A percentile compares a stretch with the other conserved stretches of the same genome.
Evolutionary conservation across 257 asterid species (phyloP).

Genomic region (Jacaranda mimosifolia): DNA sequence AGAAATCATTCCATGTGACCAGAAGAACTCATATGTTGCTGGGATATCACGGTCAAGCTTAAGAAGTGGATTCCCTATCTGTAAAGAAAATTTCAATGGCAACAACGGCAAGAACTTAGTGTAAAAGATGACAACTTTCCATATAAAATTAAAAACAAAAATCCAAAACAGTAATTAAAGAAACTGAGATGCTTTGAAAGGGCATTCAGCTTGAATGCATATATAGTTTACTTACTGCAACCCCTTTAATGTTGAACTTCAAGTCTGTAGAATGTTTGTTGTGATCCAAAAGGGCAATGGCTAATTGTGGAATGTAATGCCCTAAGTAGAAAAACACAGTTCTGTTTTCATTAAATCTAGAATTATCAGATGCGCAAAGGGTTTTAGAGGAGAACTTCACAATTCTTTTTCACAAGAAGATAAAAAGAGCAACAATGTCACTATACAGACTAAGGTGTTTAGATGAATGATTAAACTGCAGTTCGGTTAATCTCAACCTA

Average conservation of each 20-base stretch:
- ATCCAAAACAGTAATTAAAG: background rate
- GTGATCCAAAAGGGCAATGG: constrained; percentile 81
- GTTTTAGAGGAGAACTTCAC: background rate
- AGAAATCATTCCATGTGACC: constrained; percentile 99
- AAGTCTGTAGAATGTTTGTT: constrained; percentile 60
- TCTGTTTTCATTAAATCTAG: background rate
- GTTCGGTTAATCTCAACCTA: background rate
- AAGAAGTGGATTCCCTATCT: constrained; percentile 98
- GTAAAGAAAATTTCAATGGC: background rate
- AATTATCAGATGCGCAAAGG: background rate
- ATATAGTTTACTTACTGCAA: constrained; percentile 67
- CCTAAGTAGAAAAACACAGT: constrained; percentile 49
- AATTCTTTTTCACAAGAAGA: no score
- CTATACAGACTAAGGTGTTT: no score
- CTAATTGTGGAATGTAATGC: constrained; percentile 92
- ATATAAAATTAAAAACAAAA: background rate
- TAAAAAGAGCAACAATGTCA: no score
- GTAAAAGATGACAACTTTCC: background rate
- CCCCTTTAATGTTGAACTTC: constrained; percentile 94
- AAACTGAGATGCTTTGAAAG: background rate
- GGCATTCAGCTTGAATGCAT: constrained; percentile 17
- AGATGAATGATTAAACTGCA: no score
- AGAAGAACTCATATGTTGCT: constrained; percentile 79
- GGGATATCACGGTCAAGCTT: constrained; percentile 88
- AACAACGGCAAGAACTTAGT: background rate